Evolutionary conservation across 768 basidiomycete species (phyloP).

Genomic region (Amanita jacksonii): DNA sequence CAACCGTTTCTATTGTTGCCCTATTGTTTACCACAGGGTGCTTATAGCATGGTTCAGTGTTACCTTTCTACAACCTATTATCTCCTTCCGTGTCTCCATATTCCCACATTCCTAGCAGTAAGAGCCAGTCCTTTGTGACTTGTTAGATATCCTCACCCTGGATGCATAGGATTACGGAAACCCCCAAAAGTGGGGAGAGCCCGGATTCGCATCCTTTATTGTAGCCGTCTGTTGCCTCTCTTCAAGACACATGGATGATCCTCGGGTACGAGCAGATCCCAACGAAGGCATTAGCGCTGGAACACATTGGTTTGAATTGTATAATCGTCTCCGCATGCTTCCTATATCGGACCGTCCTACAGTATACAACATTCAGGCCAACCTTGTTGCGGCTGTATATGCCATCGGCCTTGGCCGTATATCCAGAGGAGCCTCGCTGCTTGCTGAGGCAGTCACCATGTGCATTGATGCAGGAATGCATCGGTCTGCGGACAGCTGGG

Average conservation of each 20-base stretch:
- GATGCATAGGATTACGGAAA: slow-evolving; percentile 75
- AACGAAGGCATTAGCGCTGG: slow-evolving; percentile 82
- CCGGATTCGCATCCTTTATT: slow-evolving; percentile 90
- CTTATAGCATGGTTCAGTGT: slow-evolving; percentile 62
- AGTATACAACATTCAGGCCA: slow-evolving; percentile 84
- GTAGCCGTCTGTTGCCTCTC: slow-evolving; percentile 89
- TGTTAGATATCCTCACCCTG: slow-evolving; percentile 9
- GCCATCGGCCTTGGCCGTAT: slow-evolving; percentile 86
- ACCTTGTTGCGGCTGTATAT: slow-evolving; percentile 87
- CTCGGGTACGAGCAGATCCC: slow-evolving; percentile 76
- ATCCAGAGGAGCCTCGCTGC: slow-evolving; percentile 76
- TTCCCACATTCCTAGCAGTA: slow-evolving; percentile 80
- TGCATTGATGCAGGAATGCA: slow-evolving; percentile 86
- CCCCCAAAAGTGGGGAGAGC: slow-evolving; percentile 91
- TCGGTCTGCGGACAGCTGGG: slow-evolving; percentile 76
- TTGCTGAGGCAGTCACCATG: slow-evolving; percentile 82
- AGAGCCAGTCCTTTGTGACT: slow-evolving; percentile 18
- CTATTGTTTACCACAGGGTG: not conserved
- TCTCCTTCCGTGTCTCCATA: slow-evolving; percentile 84
- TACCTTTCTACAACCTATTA: slow-evolving; percentile 92
- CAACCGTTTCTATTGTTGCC: slow-evolving; percentile 8
- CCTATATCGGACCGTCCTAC: slow-evolving; percentile 86
- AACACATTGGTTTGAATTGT: slow-evolving; percentile 86
- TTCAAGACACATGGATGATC: slow-evolving; percentile 88
- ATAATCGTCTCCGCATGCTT: slow-evolving; percentile 77